Evolutionary conservation across 495 filamentous ascomycete species (phyloP), one percentile per base, ranked within the genome.

Genomic region (Articulospora tetracladia): DNA sequence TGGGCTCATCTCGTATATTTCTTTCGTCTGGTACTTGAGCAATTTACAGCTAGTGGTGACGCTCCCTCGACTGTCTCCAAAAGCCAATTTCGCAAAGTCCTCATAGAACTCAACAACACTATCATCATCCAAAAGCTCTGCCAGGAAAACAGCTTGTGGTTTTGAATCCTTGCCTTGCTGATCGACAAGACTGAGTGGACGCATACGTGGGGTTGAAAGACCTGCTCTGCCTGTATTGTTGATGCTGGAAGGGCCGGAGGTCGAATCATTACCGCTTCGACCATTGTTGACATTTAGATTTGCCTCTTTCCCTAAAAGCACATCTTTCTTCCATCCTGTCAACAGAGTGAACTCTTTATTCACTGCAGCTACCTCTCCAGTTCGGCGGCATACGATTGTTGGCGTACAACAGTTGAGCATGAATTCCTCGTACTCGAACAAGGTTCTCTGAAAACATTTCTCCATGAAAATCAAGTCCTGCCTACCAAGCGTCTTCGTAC

Each of bases 391-490:
- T 47, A 97, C 90, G 57, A 98, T 86, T 1, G 92, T 93, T 17
- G 94, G 94, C 23, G 92, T 95, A 34, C 90, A 90, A 59, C 85
- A 89, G 50, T 87, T 84, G 58, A 89, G 86, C 79, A 96, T 90
- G 66, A 92, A 93, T 58, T 94, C 91, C 62, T 98, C 90, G 65
- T 96, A 94, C 68, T 95, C 92, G 70, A 87, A 90, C 13, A 98
- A 79, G 1, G 89, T 92, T 39, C 94, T 89, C 70, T 98, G 94
- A 68, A 98, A 91, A 69, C 89, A 93, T 71, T 95, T 93, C 72
- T 98, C 94, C 90, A 94, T 95, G 74, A 97, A 97, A 23, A 98
- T 86, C 20, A 98, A 81, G 69, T 98, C 94, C 67, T 93, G 84
- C 26, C 84, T 78, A 57, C 90, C 92, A 34, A 98, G 76, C 2